Percentiles rank a stretch among this genome's conserved stretches.
phyloP scores from a whole-genome alignment of 495 filamentous ascomycete species.

The Astrothelium macrocarpum region DNA sequence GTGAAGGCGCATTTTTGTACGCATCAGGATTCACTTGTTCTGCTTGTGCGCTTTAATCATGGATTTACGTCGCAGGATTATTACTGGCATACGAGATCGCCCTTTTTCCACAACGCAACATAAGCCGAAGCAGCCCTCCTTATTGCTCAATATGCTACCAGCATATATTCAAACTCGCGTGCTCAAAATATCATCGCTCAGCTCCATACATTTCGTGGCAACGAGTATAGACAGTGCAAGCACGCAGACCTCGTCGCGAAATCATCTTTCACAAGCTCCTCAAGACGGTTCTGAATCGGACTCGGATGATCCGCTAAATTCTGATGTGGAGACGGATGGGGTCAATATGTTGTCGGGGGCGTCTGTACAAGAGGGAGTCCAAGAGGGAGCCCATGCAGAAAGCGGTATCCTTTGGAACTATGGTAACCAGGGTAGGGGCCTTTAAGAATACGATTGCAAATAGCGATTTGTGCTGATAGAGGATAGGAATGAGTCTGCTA shows the following conservation, averaged over 20 bases:
- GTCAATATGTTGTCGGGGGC: constrained; percentile 8
- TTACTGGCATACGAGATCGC: not conserved
- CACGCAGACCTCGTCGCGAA: constrained; percentile 21
- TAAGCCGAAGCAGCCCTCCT: not conserved
- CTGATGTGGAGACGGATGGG: not conserved
- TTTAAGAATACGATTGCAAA: not conserved
- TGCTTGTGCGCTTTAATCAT: not conserved
- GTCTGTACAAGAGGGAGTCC: constrained; percentile 8
- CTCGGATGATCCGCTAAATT: not conserved
- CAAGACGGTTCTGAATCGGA: not conserved
- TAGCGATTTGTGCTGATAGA: constrained; percentile 3
- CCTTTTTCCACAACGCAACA: not conserved
- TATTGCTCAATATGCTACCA: constrained; percentile 17
- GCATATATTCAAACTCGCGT: constrained; percentile 21
- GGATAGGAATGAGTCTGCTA: constrained; percentile 32
- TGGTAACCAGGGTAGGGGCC: constrained; percentile 35
- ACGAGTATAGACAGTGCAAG: constrained; percentile 3
- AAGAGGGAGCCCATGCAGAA: constrained; percentile 17
- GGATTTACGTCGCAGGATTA: not conserved
- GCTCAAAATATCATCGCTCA: constrained; percentile 20
- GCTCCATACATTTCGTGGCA: constrained; percentile 14
- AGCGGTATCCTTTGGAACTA: constrained; percentile 40
- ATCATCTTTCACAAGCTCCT: constrained; percentile 13
- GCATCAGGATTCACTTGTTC: not conserved
- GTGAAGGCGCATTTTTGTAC: not conserved